Conservation (phyloP, 352 stramenopile genomes). For the Aphanomyces invadans region DNA sequence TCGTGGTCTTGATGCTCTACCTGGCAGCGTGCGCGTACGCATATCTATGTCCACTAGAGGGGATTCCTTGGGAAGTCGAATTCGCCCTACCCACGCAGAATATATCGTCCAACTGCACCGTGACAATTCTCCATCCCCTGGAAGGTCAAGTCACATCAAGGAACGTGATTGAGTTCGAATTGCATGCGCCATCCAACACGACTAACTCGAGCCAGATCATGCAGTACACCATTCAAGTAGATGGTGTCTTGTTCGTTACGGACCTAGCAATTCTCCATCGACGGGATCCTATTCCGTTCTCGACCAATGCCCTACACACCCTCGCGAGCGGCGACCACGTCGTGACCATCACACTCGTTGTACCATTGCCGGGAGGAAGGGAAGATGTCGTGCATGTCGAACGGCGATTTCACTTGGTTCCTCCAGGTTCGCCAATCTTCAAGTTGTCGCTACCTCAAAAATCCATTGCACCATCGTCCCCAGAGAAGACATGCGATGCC, state of each 20-base stretch:
- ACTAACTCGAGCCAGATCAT: constrained; percentile 1
- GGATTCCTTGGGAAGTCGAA: constrained; percentile 20
- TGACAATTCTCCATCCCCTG: background rate
- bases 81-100: constrained; percentile 9
- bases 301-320: background rate
- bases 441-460: background rate
- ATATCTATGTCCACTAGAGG: background rate
- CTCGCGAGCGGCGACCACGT: background rate
- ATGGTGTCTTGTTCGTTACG: constrained; percentile 11
- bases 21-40: constrained; percentile 12
- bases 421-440: background rate
- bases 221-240: constrained; percentile 23
- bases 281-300: background rate
- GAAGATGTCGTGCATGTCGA: constrained; percentile 2
- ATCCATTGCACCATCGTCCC: no score
- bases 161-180: background rate
- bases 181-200: constrained; percentile 3
- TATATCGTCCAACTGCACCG: constrained; percentile 20
- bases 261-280: constrained; percentile 14
- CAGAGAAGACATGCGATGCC: no score
- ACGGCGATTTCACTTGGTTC: background rate
- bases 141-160: constrained; percentile 14
- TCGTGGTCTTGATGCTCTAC: constrained; percentile 2
- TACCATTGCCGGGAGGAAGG: constrained; percentile 9
- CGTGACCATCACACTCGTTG: background rate